A percentile compares a stretch with the other conserved stretches of the same genome.
phyloP scores from a whole-genome alignment of 73 alveolate species.

The Uronychia setigera region DNA sequence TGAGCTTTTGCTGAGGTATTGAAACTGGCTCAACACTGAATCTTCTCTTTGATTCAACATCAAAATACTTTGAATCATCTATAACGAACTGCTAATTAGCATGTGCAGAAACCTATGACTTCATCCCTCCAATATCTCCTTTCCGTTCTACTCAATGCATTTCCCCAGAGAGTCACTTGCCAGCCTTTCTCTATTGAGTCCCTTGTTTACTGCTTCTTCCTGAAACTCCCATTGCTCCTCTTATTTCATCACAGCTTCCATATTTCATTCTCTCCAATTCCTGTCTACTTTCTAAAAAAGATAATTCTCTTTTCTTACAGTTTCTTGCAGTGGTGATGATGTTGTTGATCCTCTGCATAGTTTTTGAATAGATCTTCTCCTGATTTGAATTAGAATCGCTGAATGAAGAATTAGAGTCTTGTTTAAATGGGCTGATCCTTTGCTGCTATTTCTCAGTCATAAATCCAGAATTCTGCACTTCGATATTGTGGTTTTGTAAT shows the following conservation, averaged over 20 bases:
- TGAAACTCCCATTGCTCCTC: no score
- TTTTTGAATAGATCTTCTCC: neutral
- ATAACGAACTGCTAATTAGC: no score
- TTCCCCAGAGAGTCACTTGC: neutral
- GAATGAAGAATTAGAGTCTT: no score
- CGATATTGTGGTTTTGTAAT: neutral
- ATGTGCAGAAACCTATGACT: no score
- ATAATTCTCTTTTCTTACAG: neutral
- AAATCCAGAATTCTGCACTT: neutral
- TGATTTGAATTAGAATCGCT: neutral
- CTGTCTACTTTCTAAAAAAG: neutral
- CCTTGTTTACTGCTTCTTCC: neutral
- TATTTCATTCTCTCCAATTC: no score
- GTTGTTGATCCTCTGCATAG: neutral
- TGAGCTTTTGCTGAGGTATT: neutral
- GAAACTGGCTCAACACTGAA: no score
- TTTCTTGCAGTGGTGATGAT: neutral
- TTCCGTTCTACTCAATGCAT: neutral
- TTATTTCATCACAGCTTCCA: no score
- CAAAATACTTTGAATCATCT: no score
- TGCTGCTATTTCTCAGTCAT: neutral
- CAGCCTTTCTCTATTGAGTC: neutral
- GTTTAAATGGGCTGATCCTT: neutral
- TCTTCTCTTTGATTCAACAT: no score
- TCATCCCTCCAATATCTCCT: no score